Base-by-base conservation (phyloP, 83 land plant species). In the Larix sibirica region DNA sequence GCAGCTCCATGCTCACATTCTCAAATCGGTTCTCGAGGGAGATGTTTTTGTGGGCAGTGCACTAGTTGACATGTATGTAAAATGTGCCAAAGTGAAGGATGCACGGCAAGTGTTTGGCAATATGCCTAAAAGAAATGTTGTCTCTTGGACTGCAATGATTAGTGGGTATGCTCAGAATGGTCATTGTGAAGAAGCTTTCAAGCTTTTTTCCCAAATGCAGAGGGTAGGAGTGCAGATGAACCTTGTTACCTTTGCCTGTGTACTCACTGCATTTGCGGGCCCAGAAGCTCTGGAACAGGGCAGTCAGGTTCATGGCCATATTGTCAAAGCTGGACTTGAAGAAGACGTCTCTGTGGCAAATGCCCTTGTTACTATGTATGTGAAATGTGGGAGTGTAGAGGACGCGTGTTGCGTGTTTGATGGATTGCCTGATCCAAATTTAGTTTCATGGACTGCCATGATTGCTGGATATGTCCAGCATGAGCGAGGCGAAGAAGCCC, bases 371-470 rank as follows among this genome's bases (percentile, higher is more conserved):
- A 38, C 47, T 21, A 70, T 70, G 75, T 70, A 36, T 70, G 23
- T 38, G 8, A 70, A 70, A 18, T 70, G 75, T 70, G 75, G 23
- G 13, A 70, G 21, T 18, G n/a, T 70, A 42, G 75, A 70, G 23
- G 75, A 70, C n/a, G 75, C 75, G 9, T 18, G 6, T 42, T 18
- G 18, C 18, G 47, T 70, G 75, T 70, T 70, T 70, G 47, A 70
- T 20, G 40, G 12, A 38, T 38, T 38, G 75, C 75, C 47, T 38
- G 40, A 70, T 70, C 47, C 47, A 70, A 70, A 70, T 28, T 7
- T 70, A 21, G 75, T 70, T 38, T 70, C 75, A 42, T 70, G 75
- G 75, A 70, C 75, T 70, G 47, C 47, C 38, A 70, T 70, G 75
- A 70, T 70, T 70, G 23, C 75, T 18, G 75, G 75, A 70, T 70